Conservation (phyloP, 768 basidiomycete species). For the Clitopilus passeckerianus region DNA sequence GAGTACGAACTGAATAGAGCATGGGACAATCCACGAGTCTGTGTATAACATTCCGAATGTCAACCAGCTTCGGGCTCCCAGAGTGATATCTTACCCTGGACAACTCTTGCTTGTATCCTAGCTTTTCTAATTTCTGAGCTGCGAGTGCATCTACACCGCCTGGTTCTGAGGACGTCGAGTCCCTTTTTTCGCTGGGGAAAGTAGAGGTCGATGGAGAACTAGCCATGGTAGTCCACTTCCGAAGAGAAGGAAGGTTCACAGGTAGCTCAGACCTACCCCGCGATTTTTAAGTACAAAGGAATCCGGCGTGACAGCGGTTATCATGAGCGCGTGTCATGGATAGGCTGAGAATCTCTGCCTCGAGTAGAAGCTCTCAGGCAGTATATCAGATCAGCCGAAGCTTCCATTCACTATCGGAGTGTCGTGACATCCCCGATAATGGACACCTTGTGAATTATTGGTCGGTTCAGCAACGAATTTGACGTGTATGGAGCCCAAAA, state of each 20-base stretch:
- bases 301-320: conserved; percentile 20
- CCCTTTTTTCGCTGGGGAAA: background rate
- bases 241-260: background rate
- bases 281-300: background rate
- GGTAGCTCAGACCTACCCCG: background rate
- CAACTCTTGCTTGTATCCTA: conserved; percentile 56
- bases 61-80: background rate
- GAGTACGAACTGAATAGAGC: conserved; percentile 46
- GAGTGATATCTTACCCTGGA: conserved; percentile 31
- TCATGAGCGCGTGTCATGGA: conserved; percentile 4
- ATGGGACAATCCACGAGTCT: conserved; percentile 49
- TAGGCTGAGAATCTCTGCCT: conserved; percentile 9
- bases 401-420: background rate
- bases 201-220: background rate
- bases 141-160: conserved; percentile 3
- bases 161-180: background rate
- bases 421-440: background rate
- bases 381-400: background rate
- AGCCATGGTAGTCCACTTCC: background rate
- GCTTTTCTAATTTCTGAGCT: conserved; percentile 35
- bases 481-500: no score
- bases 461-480: no score
- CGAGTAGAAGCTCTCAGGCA: background rate
- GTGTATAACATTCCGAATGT: conserved; percentile 11
- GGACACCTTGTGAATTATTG: background rate